Conservation (phyloP, 2,329 filamentous ascomycete species). For the Colletotrichum sp. region DNA sequence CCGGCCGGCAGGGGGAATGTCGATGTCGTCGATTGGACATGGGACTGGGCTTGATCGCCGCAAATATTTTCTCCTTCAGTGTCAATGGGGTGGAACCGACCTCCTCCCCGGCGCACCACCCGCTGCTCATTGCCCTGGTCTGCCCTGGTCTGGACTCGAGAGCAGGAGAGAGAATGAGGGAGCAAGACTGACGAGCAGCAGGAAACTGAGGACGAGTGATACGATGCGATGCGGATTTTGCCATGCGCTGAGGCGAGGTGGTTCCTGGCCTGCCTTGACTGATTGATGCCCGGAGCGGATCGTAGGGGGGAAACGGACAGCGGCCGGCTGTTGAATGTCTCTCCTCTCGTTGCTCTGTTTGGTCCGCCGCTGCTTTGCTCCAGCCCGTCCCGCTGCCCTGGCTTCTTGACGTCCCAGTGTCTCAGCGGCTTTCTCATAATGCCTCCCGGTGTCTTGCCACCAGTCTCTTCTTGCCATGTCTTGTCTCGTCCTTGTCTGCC, state of each 20-base stretch:
- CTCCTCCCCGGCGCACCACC: neutral
- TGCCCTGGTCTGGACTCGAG: neutral
- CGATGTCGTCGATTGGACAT: conserved; percentile 15
- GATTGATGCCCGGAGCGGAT: neutral
- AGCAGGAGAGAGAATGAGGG: neutral
- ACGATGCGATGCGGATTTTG: neutral
- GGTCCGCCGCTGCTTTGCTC: neutral
- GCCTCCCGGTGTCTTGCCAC: neutral
- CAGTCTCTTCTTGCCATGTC: neutral
- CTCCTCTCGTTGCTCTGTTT: neutral
- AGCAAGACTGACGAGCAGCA: neutral
- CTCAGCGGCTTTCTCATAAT: neutral
- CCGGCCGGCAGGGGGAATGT: conserved; percentile 12
- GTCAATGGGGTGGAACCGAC: neutral
- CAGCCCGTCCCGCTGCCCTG: conserved; percentile 3
- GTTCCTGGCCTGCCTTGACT: conserved; percentile 2
- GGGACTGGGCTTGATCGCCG: neutral
- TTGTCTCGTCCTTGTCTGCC: neutral
- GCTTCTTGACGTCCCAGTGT: neutral
- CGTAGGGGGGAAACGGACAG: neutral
- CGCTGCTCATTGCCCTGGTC: neutral
- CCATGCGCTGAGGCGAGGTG: conserved; percentile 5
- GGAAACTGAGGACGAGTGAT: neutral
- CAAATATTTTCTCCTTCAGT: conserved; percentile 8
- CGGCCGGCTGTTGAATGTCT: neutral